phyloP scores from a whole-genome alignment of 306 rosid species.

The Gleditsia sinensis region DNA sequence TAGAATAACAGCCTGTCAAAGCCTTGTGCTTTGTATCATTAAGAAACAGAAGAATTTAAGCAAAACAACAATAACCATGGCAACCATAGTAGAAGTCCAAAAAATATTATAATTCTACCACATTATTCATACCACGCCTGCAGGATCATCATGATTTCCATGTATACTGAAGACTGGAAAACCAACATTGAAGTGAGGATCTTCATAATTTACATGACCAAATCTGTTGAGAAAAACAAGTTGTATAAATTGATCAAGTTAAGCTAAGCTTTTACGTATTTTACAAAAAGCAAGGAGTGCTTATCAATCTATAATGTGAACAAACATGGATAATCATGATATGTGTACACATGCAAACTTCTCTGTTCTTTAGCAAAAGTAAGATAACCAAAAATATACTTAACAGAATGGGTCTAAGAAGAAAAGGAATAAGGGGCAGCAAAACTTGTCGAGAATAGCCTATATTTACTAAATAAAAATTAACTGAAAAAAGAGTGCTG shows the following conservation, averaged over 20 bases:
- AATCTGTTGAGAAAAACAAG: constrained; percentile 55
- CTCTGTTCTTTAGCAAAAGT: neutral
- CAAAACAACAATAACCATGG: neutral
- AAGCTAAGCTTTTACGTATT: neutral
- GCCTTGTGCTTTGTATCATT: neutral
- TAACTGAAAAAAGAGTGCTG: neutral
- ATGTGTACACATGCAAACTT: neutral
- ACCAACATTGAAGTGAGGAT: constrained; percentile 95
- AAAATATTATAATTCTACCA: neutral
- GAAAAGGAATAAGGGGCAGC: neutral
- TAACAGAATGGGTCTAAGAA: neutral
- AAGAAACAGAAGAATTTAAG: neutral
- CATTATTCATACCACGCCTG: constrained; percentile 86
- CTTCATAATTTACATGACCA: constrained; percentile 97
- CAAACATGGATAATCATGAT: neutral
- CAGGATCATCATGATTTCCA: constrained; percentile 98
- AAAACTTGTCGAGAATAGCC: neutral
- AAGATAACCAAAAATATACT: neutral
- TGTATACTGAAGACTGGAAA: constrained; percentile 97
- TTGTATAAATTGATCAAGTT: neutral
- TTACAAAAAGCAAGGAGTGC: neutral
- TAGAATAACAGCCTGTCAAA: constrained; percentile 1
- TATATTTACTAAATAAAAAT: neutral
- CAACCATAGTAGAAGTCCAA: neutral
- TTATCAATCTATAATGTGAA: neutral